Base-by-base conservation (phyloP, 2,329 filamentous ascomycete species). In the Rhynchosporium graminicola region DNA sequence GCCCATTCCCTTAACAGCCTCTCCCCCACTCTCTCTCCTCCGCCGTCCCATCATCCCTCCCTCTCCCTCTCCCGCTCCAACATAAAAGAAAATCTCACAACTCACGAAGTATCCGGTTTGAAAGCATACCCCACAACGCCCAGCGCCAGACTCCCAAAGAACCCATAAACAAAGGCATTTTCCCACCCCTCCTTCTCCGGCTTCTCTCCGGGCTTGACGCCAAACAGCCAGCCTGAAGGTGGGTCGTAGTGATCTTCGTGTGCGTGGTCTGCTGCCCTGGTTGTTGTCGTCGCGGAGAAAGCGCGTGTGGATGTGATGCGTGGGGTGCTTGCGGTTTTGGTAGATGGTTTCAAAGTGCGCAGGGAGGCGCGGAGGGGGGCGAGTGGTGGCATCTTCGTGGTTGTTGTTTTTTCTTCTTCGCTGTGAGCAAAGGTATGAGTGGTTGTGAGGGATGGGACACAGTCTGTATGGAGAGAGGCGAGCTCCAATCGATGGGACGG, bases 81-180 rank as follows among this genome's bases (percentile, higher is more conserved):
- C 4, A 48, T 54, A n/a, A 43, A 63, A 50, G 59, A 66, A 15
- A 36, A 63, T 57, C 55, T 58, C 65, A 62, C 55, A 4, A 92
- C 93, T 81, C 83, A 99, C 95, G 92, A 96, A 67, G 94, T 98
- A 83, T 99, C 95, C 59, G 95, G 95, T 87, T 98, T 98, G 77
- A 95, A 98, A 66, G 91, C 92, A 80, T 97, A 92, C 68, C 90
- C 91, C 68, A 97, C 82, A 65, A 85, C 86, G 60, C 87, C 88
- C 68, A 92, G 81, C 33, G 86, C 78, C 73, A 96, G 79, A 73
- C 87, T 89, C 60, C 91, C 91, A 76, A 88, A 90, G 78, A 96
- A 92, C 56, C 93, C 92, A 76, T 90, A 91, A 76, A 89, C 89
- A 81, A 89, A 93, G 61, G 92, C 79, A 69, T 83, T 87, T 83